A percentile compares a stretch with the other conserved stretches of the same genome.
Conservation (phyloP, 2,329 filamentous ascomycete genomes). For the Microascus cirrosus region DNA sequence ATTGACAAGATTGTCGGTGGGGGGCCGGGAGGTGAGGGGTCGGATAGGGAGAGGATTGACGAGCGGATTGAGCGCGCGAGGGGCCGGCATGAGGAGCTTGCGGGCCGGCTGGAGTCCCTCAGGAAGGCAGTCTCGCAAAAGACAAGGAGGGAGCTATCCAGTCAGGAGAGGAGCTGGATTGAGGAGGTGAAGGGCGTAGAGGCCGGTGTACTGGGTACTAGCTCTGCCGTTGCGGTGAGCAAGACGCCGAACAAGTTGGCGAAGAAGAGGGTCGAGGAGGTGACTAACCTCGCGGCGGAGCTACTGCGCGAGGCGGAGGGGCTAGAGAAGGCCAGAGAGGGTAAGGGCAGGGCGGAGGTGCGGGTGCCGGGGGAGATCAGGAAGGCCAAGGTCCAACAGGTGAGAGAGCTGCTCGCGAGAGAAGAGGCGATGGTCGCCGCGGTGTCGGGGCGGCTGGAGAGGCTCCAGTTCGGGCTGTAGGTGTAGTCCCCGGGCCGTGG, state of each 20-base stretch:
- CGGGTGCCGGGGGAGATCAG: conserved; percentile 50
- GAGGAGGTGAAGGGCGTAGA: conserved; percentile 44
- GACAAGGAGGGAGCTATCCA: conserved; percentile 28
- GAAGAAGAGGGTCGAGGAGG: conserved; percentile 46
- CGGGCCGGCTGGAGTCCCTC: conserved; percentile 48
- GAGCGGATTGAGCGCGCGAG: conserved; percentile 40
- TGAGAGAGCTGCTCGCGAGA: conserved; percentile 51
- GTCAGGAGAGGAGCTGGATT: conserved; percentile 32
- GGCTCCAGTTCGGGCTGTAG: conserved; percentile 26
- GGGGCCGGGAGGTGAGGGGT: conserved; percentile 38
- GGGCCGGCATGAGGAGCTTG: conserved; percentile 44
- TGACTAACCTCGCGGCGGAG: conserved; percentile 40
- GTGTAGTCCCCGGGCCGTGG: too few species aligned
- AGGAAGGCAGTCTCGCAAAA: conserved; percentile 29
- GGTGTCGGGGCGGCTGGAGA: conserved; percentile 50
- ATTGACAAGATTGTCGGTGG: conserved; percentile 49
- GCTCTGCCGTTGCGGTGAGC: conserved; percentile 9
- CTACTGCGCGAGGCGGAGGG: conserved; percentile 39
- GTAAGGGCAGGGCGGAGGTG: conserved; percentile 16
- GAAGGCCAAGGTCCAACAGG: conserved; percentile 51
- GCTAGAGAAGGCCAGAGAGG: conserved; percentile 8
- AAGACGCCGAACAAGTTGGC: conserved; percentile 31
- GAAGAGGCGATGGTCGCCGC: conserved; percentile 60
- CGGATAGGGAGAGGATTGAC: conserved; percentile 39
- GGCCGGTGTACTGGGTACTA: conserved; percentile 27